These are phyloP conservation scores for Penicillium sp. DNA, from an alignment of 2,329 filamentous ascomycete genomes.

Conservation along the genomic window DNA sequence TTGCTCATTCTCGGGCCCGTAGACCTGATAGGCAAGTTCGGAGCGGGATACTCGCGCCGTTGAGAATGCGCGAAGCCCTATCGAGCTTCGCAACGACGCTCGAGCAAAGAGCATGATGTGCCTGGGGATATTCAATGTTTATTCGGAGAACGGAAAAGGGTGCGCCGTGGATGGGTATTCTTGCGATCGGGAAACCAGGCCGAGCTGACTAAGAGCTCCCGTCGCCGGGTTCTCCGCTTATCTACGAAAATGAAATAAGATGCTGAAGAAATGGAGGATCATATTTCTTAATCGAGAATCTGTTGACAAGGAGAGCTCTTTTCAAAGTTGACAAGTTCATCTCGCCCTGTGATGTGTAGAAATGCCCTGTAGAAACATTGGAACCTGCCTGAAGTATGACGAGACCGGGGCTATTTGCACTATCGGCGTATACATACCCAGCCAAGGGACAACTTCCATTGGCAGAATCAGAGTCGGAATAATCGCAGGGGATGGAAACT, in stretches of 20 bases:
- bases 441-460: too few species aligned
- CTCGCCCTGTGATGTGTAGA: too few species aligned
- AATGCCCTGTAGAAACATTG: too few species aligned
- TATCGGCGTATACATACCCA: too few species aligned
- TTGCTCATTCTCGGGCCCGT: slow-evolving; percentile 40
- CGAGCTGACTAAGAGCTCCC: slow-evolving; percentile 17
- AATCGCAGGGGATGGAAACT: too few species aligned
- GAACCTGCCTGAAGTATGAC: too few species aligned
- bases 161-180: slow-evolving; percentile 3
- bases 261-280: not conserved
- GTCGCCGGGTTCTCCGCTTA: not conserved
- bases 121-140: not conserved
- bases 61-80: slow-evolving; percentile 36
- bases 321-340: too few species aligned
- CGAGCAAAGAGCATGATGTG: slow-evolving; percentile 20
- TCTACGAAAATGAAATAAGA: not conserved
- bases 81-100: slow-evolving; percentile 10
- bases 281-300: not conserved
- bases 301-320: not conserved
- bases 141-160: slow-evolving; percentile 11
- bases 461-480: too few species aligned
- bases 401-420: too few species aligned
- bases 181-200: slow-evolving; percentile 13
- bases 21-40: slow-evolving; percentile 43
- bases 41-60: slow-evolving; percentile 33